Evolutionary conservation across 345 rosid genomes (phyloP), one percentile per base, ranked within the genome.

Genomic region (Cardamine resedifolia): DNA sequence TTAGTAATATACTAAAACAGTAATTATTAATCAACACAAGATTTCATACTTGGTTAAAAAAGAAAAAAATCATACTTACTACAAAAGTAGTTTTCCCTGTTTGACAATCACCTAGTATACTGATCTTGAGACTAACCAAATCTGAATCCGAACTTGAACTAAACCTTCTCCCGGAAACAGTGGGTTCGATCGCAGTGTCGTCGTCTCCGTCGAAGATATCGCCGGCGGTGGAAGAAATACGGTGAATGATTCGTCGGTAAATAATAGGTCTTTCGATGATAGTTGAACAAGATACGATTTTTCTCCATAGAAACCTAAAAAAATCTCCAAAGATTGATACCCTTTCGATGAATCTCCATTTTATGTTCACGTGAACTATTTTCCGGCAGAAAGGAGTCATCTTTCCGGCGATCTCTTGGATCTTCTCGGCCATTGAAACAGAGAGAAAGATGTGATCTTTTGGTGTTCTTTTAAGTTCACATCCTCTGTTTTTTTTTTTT

Each of bases 21-120:
- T 23, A 20, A 10, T 1, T 31, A 58, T 18, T 10, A 12, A 6
- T 2, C 18, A 52, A n/a, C 10, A 19, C 3, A 26, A 39, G 33
- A 43, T 21, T 5, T 11, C 30, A 65, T 47, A 62, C 84, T 74
- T 56, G 89, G 97, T 83, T 87, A 80, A 74, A 91, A 94, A 83
- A 30, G 6, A 30, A 27, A 27, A 27, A 27, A 27, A 27, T 27
- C 33, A 62, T 48, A 63, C 84, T 74, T 59, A 95, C 99, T 83
- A 90, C 80, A 74, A 95, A 95, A 83, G 86, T 88, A 12, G 99
- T 91, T 59, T 95, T 95, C 63, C 99, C 99, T 77, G 87, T 88
- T 72, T 83, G 96, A 76, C 91, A 90, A 75, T 95, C 99, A 15
- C 97, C 99, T 72, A 95, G 71, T 80, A 95, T 78, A 38, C 96